These are phyloP conservation scores for Botrytis byssoidea DNA, from an alignment of 2,329 filamentous ascomycete genomes.

Conservation along the genomic window DNA sequence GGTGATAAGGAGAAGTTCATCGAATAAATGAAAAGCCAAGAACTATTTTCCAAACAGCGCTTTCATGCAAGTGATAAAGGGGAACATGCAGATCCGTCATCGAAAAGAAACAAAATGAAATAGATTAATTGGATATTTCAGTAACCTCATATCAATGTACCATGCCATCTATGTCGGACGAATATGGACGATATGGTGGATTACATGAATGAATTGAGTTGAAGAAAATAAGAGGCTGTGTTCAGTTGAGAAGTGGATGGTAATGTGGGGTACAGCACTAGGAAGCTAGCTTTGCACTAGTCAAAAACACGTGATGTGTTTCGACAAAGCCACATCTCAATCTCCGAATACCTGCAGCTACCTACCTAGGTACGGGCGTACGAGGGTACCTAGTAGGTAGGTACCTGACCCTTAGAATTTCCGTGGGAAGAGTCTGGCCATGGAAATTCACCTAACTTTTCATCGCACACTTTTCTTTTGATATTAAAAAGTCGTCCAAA, in stretches of 20 bases:
- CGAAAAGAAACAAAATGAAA: not conserved
- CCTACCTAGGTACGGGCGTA: no score
- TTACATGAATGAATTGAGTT: not conserved
- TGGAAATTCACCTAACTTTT: not conserved
- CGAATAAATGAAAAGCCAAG: not conserved
- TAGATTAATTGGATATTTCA: not conserved
- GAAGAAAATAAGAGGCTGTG: not conserved
- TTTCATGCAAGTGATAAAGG: not conserved
- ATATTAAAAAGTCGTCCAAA: not conserved
- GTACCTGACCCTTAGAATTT: not conserved
- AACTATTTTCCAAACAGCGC: not conserved
- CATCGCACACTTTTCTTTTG: not conserved
- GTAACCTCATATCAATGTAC: not conserved
- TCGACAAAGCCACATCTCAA: not conserved
- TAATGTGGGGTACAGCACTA: not conserved
- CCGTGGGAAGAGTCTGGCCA: not conserved
- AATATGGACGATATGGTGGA: not conserved
- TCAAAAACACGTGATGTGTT: not conserved
- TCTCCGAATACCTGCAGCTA: not conserved
- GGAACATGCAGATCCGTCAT: not conserved
- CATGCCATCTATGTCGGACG: not conserved
- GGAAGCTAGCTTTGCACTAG: not conserved
- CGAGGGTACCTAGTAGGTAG: no score
- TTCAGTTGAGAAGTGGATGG: not conserved
- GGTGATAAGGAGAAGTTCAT: not conserved